Evolutionary conservation across 2,329 filamentous ascomycete genomes (phyloP), one percentile per base, ranked within the genome.

Genomic region (Aspergillus costaricaensis): DNA sequence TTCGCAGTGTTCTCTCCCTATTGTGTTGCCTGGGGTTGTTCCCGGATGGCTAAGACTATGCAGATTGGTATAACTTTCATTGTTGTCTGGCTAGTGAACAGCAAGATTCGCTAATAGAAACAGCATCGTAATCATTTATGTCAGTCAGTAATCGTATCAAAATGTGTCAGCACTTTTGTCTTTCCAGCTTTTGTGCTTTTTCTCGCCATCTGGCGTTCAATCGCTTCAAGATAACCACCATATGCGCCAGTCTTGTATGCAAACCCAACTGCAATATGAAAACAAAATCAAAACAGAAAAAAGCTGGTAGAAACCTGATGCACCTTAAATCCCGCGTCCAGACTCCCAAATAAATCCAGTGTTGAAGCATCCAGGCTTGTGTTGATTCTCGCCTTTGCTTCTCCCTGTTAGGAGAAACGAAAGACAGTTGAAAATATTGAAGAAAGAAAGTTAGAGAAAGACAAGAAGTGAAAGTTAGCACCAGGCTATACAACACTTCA

Each of bases 311-410:
- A 9, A 50, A 12, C 47, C 25, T 32, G 47, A 32, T 50, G 47
- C 47, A 50, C 47, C 47, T 30, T 21, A 12, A 32, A 49, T 9
- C 47, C 9, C 44, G 27, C 47, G 32, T 27, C 3, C 36, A n/a
- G 41, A 57, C 55, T 41, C 55, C 41, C 55, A 43, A 51, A 57
- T n/a, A 41, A 30, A 23, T 43, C 47, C 55, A 57, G 48, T 50
- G 19, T 43, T 51, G 47, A 57, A 43, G 55, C 36, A 44, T 51
- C 55, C 55, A 57, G 53, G 53, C 53, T 57, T 51, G 6, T 57
- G 47, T 57, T 36, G 39, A 32, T 61, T 49, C 59, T 48, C 56
- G 44, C 56, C 53, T 57, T 59, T 48, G 38, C 30, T 44, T 43
- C 21, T 49, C 23, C 7, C 6, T 38, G n/a, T 23, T 14, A 19